Conservation (phyloP, 2,329 filamentous ascomycete species). For the Colletotrichum godetiae region DNA sequence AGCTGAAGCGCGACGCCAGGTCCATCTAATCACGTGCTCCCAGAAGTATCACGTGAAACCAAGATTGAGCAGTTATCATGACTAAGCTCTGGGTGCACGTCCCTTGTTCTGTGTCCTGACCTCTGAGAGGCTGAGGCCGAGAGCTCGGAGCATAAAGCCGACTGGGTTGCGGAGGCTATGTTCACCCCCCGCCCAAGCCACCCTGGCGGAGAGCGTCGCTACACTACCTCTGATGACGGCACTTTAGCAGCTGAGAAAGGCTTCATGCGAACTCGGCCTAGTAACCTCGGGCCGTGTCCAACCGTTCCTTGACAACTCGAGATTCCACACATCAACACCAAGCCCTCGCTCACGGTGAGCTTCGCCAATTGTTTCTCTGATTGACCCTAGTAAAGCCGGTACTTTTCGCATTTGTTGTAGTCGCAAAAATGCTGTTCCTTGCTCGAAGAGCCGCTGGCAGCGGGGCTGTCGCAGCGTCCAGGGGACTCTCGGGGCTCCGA, state of each 20-base stretch:
- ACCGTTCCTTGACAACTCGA: constrained; percentile 39
- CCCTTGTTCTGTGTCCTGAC: no score
- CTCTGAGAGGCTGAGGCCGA: not conserved
- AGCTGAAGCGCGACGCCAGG: not conserved
- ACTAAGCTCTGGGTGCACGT: no score
- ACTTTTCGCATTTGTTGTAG: not conserved
- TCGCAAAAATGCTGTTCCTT: constrained; percentile 45
- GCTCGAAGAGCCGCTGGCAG: constrained; percentile 31
- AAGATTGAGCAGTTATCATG: no score
- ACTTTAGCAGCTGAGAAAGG: constrained; percentile 17
- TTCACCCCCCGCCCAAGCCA: not conserved
- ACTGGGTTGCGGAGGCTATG: not conserved
- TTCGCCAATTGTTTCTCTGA: not conserved
- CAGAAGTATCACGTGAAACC: not conserved
- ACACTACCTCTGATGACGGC: constrained; percentile 24
- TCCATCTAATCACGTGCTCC: not conserved
- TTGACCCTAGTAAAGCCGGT: not conserved
- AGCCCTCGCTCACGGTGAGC: not conserved
- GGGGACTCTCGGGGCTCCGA: constrained; percentile 44
- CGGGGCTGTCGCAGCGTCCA: constrained; percentile 35
- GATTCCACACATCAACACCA: not conserved
- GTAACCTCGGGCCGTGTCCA: constrained; percentile 52
- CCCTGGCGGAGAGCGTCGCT: not conserved
- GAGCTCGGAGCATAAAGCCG: not conserved
- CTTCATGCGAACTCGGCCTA: constrained; percentile 33